Evolutionary conservation across 1,139 yeast species (phyloP).

Genomic region (Scheffersomyces stambukii): DNA sequence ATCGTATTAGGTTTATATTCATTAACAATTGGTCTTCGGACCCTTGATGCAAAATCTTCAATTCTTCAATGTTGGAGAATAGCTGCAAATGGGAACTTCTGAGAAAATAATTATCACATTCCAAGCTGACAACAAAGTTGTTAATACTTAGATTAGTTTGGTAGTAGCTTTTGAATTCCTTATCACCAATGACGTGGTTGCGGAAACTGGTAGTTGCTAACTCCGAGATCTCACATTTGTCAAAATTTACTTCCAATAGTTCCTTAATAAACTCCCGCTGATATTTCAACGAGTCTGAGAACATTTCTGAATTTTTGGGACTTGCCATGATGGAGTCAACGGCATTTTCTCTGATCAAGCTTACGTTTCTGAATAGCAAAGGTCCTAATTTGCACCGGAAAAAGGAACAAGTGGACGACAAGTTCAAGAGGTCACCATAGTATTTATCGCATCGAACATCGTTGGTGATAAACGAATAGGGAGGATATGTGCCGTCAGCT

Average conservation of each 20-base stretch:
- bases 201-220: constrained; percentile 18
- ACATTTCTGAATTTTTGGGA: constrained; percentile 19
- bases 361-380: constrained; percentile 17
- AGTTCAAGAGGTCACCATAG: constrained; percentile 14
- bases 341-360: constrained; percentile 25
- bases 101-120: constrained; percentile 21
- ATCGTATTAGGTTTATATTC: constrained; percentile 3
- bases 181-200: constrained; percentile 13
- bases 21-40: neutral
- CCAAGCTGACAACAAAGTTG: constrained; percentile 21
- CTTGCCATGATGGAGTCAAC: constrained; percentile 24
- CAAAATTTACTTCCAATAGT: constrained; percentile 14
- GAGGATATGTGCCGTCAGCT: too few relatives aligned
- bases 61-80: constrained; percentile 16
- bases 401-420: constrained; percentile 23
- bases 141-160: constrained; percentile 15
- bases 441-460: constrained; percentile 9
- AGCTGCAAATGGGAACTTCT: constrained; percentile 12
- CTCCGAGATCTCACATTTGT: constrained; percentile 18
- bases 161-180: constrained; percentile 15
- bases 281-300: constrained; percentile 19
- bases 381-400: constrained; percentile 21
- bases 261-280: constrained; percentile 21
- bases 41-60: constrained; percentile 20
- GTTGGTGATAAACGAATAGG: constrained; percentile 12